Conservation (phyloP, 2,329 filamentous ascomycete genomes). For the Sporothrix brasiliensis region DNA sequence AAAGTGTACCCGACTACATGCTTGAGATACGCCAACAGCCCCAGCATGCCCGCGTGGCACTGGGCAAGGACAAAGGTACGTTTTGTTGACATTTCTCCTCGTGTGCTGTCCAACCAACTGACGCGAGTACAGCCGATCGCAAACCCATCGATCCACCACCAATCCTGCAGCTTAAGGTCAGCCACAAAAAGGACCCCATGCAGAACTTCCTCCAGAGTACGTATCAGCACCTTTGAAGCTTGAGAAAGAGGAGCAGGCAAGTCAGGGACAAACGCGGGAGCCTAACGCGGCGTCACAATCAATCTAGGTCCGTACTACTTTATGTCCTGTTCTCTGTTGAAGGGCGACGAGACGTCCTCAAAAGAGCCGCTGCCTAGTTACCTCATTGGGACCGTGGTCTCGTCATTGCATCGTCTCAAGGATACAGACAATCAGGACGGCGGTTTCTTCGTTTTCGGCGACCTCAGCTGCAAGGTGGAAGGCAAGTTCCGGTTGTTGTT, state of each 20-base stretch:
- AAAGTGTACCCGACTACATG: constrained; percentile 39
- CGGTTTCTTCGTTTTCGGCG: constrained; percentile 88
- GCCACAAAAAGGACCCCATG: constrained; percentile 50
- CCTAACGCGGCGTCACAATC: not conserved
- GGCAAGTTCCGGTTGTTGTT: constrained; percentile 76
- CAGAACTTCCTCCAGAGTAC: constrained; percentile 61
- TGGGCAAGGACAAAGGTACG: constrained; percentile 75
- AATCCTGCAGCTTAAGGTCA: constrained; percentile 70
- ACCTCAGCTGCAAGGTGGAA: constrained; percentile 76
- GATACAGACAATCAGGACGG: constrained; percentile 76
- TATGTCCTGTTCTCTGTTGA: constrained; percentile 50
- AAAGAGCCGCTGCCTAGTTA: constrained; percentile 52
- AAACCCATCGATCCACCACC: constrained; percentile 89
- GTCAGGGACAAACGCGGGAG: not conserved
- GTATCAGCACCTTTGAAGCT: constrained; percentile 39
- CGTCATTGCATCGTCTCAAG: constrained; percentile 80
- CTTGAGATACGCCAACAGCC: constrained; percentile 65
- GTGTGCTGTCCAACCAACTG: not conserved
- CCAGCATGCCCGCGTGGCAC: constrained; percentile 65
- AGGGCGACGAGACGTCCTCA: constrained; percentile 47
- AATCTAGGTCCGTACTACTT: constrained; percentile 53
- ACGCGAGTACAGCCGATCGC: constrained; percentile 57
- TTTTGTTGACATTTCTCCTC: not conserved
- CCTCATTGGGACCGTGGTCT: constrained; percentile 73
- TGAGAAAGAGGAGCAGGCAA: too few relatives aligned